Evolutionary conservation across 1,284 basidiomycete species (phyloP).

Genomic region (Termitomyces sp.): DNA sequence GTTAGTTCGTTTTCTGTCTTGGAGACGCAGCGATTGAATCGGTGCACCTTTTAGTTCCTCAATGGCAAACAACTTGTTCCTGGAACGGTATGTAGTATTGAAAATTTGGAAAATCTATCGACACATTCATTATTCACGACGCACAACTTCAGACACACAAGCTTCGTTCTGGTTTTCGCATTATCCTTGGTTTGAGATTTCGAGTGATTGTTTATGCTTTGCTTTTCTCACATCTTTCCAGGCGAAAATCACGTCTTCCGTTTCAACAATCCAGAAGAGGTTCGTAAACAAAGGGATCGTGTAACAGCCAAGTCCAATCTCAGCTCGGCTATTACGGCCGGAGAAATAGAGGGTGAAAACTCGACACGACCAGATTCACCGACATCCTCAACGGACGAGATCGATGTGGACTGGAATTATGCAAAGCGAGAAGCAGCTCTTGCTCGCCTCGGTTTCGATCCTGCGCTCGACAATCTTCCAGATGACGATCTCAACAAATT

Average conservation of each 20-base stretch:
- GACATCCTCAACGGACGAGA: slow-evolving; percentile 58
- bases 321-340: slow-evolving; percentile 58
- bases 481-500: slow-evolving; percentile 92
- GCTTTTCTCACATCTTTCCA: slow-evolving; percentile 25
- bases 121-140: slow-evolving; percentile 20
- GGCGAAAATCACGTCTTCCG: slow-evolving; percentile 98
- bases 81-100: slow-evolving; percentile 51
- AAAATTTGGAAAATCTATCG: slow-evolving; percentile 9
- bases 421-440: slow-evolving; percentile 89
- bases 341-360: slow-evolving; percentile 54
- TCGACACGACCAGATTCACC: slow-evolving; percentile 77
- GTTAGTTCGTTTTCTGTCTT: slow-evolving; percentile 41
- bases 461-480: slow-evolving; percentile 83
- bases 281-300: slow-evolving; percentile 83
- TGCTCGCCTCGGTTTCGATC: slow-evolving; percentile 77
- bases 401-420: slow-evolving; percentile 89
- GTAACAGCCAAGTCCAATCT: slow-evolving; percentile 66
- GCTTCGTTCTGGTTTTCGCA: slow-evolving; percentile 88
- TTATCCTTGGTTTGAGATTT: slow-evolving; percentile 73
- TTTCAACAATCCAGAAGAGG: slow-evolving; percentile 95
- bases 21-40: neutral
- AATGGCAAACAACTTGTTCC: slow-evolving; percentile 86
- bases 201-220: neutral
- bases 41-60: slow-evolving; percentile 55
- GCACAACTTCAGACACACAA: slow-evolving; percentile 56